phyloP scores from a whole-genome alignment of 345 rosid species.

The Carallia brachiata region DNA sequence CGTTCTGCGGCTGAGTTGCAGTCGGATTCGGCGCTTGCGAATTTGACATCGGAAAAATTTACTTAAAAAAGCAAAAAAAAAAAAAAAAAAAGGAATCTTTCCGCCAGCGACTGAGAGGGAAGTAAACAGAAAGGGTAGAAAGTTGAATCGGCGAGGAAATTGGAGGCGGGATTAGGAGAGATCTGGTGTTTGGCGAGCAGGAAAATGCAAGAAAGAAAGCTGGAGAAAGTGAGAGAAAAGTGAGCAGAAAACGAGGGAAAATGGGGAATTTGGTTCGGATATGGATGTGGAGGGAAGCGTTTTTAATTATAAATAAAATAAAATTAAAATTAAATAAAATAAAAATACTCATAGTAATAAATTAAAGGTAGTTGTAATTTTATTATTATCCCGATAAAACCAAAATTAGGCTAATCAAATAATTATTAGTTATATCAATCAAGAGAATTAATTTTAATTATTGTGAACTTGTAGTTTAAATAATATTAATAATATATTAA shows the following conservation, averaged over 20 bases:
- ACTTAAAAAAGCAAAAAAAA: conserved; percentile 9
- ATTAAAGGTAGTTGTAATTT: too few relatives aligned
- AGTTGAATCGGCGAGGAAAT: conserved; percentile 14
- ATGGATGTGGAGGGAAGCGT: conserved; percentile 89
- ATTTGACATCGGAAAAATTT: conserved; percentile 42
- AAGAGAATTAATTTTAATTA: too few relatives aligned
- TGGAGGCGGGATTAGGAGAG: conserved; percentile 27
- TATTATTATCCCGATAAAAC: not conserved
- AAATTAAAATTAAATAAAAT: not conserved
- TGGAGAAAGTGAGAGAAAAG: conserved; percentile 30
- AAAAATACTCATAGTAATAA: not conserved
- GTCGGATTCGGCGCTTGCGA: conserved; percentile 34
- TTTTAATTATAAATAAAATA: conserved; percentile 3
- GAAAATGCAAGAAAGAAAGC: conserved; percentile 41
- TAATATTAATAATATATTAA: too few relatives aligned
- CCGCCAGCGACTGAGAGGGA: conserved; percentile 3
- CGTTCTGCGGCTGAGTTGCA: conserved; percentile 25
- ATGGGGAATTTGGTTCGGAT: conserved; percentile 91
- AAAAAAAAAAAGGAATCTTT: conserved; percentile 9
- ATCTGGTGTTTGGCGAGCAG: conserved; percentile 25
- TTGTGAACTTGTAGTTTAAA: too few relatives aligned
- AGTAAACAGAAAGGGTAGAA: conserved; percentile 15
- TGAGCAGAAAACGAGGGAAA: conserved; percentile 63
- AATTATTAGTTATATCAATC: too few relatives aligned
- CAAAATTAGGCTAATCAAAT: too few relatives aligned